Percentiles rank a stretch among this genome's conserved stretches.
Conservation (phyloP, 2,329 filamentous ascomycete species). For the Fusarium illudens region DNA sequence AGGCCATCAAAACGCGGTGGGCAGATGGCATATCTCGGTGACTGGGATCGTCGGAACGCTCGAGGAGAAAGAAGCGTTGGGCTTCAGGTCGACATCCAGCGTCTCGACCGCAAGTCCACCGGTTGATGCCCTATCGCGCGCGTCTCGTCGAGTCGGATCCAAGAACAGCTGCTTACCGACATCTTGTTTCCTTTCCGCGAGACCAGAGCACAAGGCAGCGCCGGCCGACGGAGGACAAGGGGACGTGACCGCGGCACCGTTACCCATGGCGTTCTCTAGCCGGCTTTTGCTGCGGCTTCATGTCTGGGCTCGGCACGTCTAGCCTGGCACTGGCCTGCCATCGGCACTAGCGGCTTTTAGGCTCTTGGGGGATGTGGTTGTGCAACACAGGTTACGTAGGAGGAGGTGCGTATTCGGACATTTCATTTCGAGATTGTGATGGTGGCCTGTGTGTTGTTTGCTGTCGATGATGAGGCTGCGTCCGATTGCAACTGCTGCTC, state of each 20-base stretch:
- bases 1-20: slow-evolving; percentile 7
- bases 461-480: slow-evolving; percentile 25
- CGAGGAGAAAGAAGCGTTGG: slow-evolving; percentile 14
- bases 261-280: slow-evolving; percentile 31
- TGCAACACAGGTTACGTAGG: neutral
- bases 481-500: slow-evolving; percentile 4
- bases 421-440: neutral
- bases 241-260: slow-evolving; percentile 21
- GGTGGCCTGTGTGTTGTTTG: neutral
- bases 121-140: slow-evolving; percentile 29
- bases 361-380: neutral
- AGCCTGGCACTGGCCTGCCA: slow-evolving; percentile 25
- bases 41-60: slow-evolving; percentile 10
- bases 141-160: slow-evolving; percentile 13
- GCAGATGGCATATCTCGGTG: slow-evolving; percentile 23
- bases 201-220: slow-evolving; percentile 15
- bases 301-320: slow-evolving; percentile 35
- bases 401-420: slow-evolving; percentile 26
- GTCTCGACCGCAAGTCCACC: slow-evolving; percentile 20
- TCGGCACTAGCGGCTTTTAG: slow-evolving; percentile 11
- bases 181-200: neutral
- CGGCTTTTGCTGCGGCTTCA: slow-evolving; percentile 21
- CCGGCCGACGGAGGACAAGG: slow-evolving; percentile 6
- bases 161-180: slow-evolving; percentile 19
- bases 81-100: slow-evolving; percentile 19